Base-by-base conservation (phyloP, 1,284 basidiomycete genomes). In the Melampsora larici-populina region DNA sequence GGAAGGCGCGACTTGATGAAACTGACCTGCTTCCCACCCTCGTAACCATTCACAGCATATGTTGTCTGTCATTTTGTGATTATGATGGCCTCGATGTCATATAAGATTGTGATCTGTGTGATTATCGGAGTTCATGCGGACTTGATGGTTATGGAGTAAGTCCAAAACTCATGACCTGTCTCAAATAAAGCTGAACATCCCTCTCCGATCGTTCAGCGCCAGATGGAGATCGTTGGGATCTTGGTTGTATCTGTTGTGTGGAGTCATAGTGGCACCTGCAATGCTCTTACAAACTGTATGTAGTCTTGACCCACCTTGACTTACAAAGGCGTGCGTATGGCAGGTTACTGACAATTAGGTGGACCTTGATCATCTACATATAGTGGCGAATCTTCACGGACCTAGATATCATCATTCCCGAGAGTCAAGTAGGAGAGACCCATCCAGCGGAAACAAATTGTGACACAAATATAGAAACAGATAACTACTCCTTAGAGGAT, bases 231-330 rank as follows among this genome's bases (percentile, higher is more conserved):
- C 55, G 29, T 29, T 58, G 55, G 55, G 11, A 29, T n/a, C 55
- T 15, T 58, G 55, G 55, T 29, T 58, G 55, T 58, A 58, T 17
- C 55, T 24, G 24, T 9, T 29, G 29, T 58, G 55, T 58, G 55
- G 55, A 58, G 55, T 58, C 24, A 58, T 58, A n/a, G 55, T 58
- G 55, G 55, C 55, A 58, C n/a, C 29, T 24, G 55, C 55, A 58
- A n/a, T 58, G 55, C n/a, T 58, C 9, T 58, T 58, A 24, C 55
- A 58, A 58, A 58, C 24, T 58, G 55, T 58, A 29, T 24, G 55
- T 46, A 46, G 13, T 15, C 11, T 46, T 17, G 15, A 15, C 15
- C 15, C 11, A 46, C 11, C 15, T 46, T 46, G 43, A 15, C 11
- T 15, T 3, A 17, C 43, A 46, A 46, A 4, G 43, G 43, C 15